Percentiles rank a stretch among this genome's conserved stretches.
Evolutionary conservation across 495 filamentous ascomycete genomes (phyloP).

Genomic region (Jackrogersella minutella): DNA sequence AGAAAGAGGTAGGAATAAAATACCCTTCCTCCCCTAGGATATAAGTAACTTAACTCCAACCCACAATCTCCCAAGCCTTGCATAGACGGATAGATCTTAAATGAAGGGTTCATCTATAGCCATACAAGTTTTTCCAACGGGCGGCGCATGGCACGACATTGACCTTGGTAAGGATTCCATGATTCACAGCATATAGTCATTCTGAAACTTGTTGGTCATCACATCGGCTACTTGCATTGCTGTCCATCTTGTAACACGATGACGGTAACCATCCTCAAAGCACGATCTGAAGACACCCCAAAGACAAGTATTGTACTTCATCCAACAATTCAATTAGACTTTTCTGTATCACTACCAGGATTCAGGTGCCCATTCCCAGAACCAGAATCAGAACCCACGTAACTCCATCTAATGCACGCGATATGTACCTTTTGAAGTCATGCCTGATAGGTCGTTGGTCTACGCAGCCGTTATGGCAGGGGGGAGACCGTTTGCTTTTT

Average conservation of each 20-base stretch:
- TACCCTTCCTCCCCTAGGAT: not conserved
- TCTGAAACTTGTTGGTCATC: slow-evolving; percentile 26
- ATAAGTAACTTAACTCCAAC: not conserved
- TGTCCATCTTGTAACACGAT: slow-evolving; percentile 13
- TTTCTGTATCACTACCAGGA: slow-evolving; percentile 25
- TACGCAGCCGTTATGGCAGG: slow-evolving; percentile 26
- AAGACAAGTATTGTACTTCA: not conserved
- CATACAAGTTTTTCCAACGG: not conserved
- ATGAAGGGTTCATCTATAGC: slow-evolving; percentile 10
- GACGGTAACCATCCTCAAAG: not conserved
- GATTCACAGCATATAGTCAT: slow-evolving; percentile 19
- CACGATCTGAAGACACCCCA: slow-evolving; percentile 12
- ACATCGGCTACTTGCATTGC: slow-evolving; percentile 29
- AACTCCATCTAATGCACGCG: slow-evolving; percentile 36
- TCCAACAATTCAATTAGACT: slow-evolving; percentile 17
- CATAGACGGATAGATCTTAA: not conserved
- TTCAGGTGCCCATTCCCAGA: slow-evolving; percentile 8
- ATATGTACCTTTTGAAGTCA: not conserved
- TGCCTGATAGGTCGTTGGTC: not conserved
- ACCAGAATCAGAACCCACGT: slow-evolving; percentile 12
- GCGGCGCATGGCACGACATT: slow-evolving; percentile 6
- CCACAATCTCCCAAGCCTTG: not conserved
- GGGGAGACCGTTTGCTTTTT: slow-evolving; percentile 37
- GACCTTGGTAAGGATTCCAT: slow-evolving; percentile 2
- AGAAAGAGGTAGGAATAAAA: not conserved